phyloP scores from a whole-genome alignment of 441 rosid species.

The Biscutella laevigata region DNA sequence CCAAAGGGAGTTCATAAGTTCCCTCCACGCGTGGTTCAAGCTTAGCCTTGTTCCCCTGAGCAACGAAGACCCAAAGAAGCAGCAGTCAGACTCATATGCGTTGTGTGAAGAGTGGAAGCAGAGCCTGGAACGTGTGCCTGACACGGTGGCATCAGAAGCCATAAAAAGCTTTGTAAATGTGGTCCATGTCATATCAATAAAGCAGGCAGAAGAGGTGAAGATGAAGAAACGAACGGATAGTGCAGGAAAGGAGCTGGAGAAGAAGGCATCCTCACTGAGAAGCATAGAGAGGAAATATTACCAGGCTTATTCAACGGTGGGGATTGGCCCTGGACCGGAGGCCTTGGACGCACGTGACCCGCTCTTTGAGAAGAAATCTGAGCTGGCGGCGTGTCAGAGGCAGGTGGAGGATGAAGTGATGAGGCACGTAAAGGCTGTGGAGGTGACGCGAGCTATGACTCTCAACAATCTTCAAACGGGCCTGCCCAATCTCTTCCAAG shows the following conservation, averaged over 20 bases:
- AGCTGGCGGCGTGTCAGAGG: conserved; percentile 70
- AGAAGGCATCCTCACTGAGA: conserved; percentile 77
- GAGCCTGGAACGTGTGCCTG: conserved; percentile 84
- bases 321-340: conserved; percentile 50
- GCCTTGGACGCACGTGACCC: conserved; percentile 76
- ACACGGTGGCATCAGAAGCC: conserved; percentile 88
- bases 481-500: conserved; percentile 80
- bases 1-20: conserved; percentile 63
- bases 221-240: conserved; percentile 59
- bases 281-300: conserved; percentile 82
- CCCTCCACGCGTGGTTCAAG: conserved; percentile 84
- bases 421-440: conserved; percentile 72
- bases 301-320: conserved; percentile 77
- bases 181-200: conserved; percentile 57
- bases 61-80: conserved; percentile 39
- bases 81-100: conserved; percentile 39
- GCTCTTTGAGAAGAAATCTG: conserved; percentile 63
- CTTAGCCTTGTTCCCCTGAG: conserved; percentile 61
- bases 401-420: conserved; percentile 82
- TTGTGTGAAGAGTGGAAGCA: conserved; percentile 91
- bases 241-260: conserved; percentile 79
- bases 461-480: conserved; percentile 82
- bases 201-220: conserved; percentile 78
- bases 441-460: conserved; percentile 77
- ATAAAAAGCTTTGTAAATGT: conserved; percentile 83